Percentiles rank a stretch among this genome's conserved stretches.
phyloP scores from a whole-genome alignment of 768 basidiomycete species.

The Suillus lakei region DNA sequence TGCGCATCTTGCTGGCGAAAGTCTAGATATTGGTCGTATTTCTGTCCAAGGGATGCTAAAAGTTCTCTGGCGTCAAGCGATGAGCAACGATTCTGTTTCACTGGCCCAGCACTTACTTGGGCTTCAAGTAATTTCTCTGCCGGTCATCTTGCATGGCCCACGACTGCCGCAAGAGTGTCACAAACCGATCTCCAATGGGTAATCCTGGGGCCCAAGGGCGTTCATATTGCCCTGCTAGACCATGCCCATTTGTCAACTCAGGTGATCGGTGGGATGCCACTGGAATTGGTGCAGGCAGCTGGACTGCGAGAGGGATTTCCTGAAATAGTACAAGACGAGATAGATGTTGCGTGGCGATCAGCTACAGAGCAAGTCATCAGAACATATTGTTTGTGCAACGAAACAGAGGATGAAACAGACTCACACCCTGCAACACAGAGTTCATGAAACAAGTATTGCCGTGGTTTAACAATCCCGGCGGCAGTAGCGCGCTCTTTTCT shows the following conservation, averaged over 20 bases:
- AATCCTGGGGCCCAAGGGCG: constrained; percentile 60
- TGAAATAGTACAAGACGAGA: constrained; percentile 61
- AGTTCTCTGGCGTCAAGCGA: constrained; percentile 50
- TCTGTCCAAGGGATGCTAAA: constrained; percentile 70
- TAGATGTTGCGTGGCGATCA: constrained; percentile 69
- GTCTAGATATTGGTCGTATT: constrained; percentile 94
- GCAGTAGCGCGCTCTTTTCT: constrained; percentile 62
- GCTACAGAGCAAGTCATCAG: constrained; percentile 39
- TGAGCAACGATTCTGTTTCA: constrained; percentile 6
- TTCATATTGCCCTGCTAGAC: constrained; percentile 54
- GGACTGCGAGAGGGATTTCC: constrained; percentile 48
- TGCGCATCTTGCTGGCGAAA: constrained; percentile 97
- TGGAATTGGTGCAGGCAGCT: constrained; percentile 43
- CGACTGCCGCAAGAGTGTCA: constrained; percentile 60
- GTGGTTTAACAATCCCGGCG: constrained; percentile 79
- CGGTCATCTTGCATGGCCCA: constrained; percentile 65
- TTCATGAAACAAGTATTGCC: constrained; percentile 97
- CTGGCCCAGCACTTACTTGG: constrained; percentile 57
- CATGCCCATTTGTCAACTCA: constrained; percentile 66
- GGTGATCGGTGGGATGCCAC: constrained; percentile 61
- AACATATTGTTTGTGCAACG: constrained; percentile 14
- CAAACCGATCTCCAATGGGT: constrained; percentile 73
- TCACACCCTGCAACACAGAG: constrained; percentile 89
- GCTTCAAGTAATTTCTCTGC: constrained; percentile 60
- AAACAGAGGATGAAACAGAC: constrained; percentile 15